Conservation (phyloP, 2,329 filamentous ascomycete genomes). For the Ophiostoma perfectum region DNA sequence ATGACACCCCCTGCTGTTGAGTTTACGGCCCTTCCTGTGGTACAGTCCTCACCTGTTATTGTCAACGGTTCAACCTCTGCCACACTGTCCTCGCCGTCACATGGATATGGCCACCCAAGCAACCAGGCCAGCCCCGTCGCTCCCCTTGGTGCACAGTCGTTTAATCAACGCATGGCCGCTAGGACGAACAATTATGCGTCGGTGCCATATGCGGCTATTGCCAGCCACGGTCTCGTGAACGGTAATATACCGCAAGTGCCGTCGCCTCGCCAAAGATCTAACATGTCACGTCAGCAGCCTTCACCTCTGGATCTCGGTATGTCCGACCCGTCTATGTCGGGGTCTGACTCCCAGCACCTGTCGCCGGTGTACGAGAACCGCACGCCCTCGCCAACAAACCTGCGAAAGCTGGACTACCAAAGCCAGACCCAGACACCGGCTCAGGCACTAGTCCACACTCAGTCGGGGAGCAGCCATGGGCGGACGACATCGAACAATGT, state of each 20-base stretch:
- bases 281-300: constrained; percentile 41
- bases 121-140: not conserved
- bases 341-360: constrained; percentile 45
- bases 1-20: constrained; percentile 29
- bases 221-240: constrained; percentile 31
- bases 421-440: not conserved
- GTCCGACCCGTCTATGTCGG: constrained; percentile 39
- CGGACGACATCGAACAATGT: not conserved
- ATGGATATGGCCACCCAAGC: not conserved
- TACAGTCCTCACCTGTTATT: constrained; percentile 44
- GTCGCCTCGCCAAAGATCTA: constrained; percentile 33
- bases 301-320: constrained; percentile 53
- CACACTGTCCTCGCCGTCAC: constrained; percentile 16
- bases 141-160: constrained; percentile 27
- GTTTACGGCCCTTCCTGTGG: constrained; percentile 18
- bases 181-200: constrained; percentile 28
- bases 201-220: constrained; percentile 28
- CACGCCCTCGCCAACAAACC: constrained; percentile 63
- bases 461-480: not conserved
- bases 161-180: constrained; percentile 32
- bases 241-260: constrained; percentile 30
- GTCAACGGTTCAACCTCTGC: constrained; percentile 43
- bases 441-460: not conserved
- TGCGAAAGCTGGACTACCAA: constrained; percentile 42
- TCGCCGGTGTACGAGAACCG: constrained; percentile 70